Evolutionary conservation across 2,329 filamentous ascomycete genomes (phyloP).

Genomic region (Scedosporium aurantiacum): DNA sequence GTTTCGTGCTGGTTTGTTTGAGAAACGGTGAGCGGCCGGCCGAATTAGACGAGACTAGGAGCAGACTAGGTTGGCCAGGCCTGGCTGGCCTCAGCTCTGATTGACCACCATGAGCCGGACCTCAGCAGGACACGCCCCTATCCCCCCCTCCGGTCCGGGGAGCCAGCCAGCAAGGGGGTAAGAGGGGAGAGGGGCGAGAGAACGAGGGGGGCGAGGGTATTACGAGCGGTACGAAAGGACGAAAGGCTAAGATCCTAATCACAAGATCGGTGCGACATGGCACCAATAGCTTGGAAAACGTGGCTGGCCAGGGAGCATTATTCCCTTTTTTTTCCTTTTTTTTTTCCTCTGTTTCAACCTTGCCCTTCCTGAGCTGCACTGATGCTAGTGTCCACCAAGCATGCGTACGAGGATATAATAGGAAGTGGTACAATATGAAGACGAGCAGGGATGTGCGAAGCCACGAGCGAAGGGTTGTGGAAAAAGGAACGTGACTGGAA

Average conservation of each 20-base stretch:
- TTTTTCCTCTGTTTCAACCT: background rate
- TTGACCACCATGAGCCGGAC: background rate
- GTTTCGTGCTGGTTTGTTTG: background rate
- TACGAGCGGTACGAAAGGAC: background rate
- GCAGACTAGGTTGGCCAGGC: background rate
- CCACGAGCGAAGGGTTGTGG: background rate
- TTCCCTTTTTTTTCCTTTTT: background rate
- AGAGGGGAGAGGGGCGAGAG: too few species aligned
- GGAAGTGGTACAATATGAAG: background rate
- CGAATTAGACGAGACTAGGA: background rate
- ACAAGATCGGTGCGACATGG: background rate
- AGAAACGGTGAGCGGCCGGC: background rate
- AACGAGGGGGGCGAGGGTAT: background rate
- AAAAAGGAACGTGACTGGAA: background rate
- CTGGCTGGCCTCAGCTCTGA: background rate
- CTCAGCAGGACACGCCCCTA: background rate
- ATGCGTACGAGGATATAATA: background rate
- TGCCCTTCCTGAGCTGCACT: background rate
- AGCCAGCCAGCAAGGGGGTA: background rate
- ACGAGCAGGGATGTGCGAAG: background rate
- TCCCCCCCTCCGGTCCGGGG: background rate
- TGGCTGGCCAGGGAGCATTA: background rate
- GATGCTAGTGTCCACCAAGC: too few species aligned
- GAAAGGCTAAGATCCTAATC: background rate
- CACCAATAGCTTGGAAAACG: background rate